Conservation (phyloP, 202 grass and related monocot species). For the Hordeum pubiflorum region DNA sequence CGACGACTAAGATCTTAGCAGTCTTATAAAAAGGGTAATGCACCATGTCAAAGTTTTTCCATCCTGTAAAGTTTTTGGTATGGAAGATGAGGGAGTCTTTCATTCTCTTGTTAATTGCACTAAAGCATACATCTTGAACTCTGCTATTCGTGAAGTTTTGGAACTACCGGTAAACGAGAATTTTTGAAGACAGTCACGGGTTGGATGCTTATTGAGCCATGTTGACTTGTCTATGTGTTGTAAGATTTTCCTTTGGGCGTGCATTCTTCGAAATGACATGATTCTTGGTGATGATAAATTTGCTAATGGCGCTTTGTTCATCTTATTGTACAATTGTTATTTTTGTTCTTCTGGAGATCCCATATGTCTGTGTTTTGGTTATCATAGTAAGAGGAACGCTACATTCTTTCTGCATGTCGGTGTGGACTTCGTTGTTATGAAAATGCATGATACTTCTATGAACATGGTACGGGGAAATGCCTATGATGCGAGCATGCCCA, state of each 20-base stretch:
- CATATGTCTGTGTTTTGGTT: no score
- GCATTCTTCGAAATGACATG: neutral
- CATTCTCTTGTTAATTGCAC: neutral
- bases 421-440: no score
- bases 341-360: no score
- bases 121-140: neutral
- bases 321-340: no score
- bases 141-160: neutral
- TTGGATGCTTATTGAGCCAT: neutral
- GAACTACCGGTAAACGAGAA: neutral
- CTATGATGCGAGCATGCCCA: no score
- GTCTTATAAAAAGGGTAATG: neutral
- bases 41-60: neutral
- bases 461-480: no score
- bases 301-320: neutral
- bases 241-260: neutral
- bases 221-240: neutral
- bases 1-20: neutral
- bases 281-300: neutral
- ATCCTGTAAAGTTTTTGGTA: neutral
- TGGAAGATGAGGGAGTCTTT: neutral
- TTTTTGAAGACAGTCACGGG: neutral
- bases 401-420: no score
- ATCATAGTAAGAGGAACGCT: no score
- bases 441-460: no score